These are phyloP conservation scores for Aegilops tauschii DNA, from an alignment of 176 grass and related monocot species.

Conservation along the genomic window DNA sequence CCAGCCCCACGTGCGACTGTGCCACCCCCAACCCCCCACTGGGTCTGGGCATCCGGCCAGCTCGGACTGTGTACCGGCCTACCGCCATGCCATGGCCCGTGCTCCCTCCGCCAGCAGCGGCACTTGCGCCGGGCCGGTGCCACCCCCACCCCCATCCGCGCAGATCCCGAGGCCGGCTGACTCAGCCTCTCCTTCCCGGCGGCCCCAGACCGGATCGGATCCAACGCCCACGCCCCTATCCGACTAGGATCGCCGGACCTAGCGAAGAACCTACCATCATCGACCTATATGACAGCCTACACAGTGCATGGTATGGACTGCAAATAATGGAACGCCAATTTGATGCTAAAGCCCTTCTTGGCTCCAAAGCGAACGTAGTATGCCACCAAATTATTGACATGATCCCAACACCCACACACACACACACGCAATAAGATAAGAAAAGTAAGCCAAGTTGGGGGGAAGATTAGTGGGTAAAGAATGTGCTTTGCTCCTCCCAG, in stretches of 20 bases:
- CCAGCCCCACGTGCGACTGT: conserved; percentile 11
- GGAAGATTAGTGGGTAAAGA: not conserved
- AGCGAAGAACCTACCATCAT: not conserved
- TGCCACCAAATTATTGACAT: not conserved
- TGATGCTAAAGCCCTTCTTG: not conserved
- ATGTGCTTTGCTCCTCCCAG: conserved; percentile 6
- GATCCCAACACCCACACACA: not conserved
- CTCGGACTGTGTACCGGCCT: not conserved
- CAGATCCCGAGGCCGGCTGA: not conserved
- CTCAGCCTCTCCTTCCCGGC: not conserved
- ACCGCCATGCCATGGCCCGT: not conserved
- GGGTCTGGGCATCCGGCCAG: conserved; percentile 1
- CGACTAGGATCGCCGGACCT: not conserved
- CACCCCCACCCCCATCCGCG: not conserved
- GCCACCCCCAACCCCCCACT: not conserved
- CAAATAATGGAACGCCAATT: not conserved
- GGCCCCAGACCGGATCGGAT: not conserved
- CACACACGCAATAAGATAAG: too few species aligned
- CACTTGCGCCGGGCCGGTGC: not conserved
- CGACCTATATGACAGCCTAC: not conserved
- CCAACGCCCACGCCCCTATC: not conserved
- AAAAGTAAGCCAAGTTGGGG: not conserved
- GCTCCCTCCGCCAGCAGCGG: not conserved
- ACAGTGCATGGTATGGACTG: not conserved
- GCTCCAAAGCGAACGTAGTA: not conserved